Evolutionary conservation across 148 eudicot species (phyloP), one percentile per base, ranked within the genome.

Genomic region (Silene latifolia): DNA sequence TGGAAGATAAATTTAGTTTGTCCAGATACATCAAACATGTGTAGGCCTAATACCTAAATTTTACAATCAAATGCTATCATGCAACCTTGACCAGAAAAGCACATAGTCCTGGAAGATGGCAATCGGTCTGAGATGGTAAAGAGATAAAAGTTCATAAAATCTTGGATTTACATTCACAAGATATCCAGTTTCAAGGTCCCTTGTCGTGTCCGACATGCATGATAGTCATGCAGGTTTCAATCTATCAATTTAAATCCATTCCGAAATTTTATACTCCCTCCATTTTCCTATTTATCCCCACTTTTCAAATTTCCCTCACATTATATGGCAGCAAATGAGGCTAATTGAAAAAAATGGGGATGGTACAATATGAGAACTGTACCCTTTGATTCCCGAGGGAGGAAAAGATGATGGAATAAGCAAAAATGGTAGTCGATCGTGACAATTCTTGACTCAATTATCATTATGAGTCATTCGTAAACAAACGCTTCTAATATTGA

Each of bases 21-120:
- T 21, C 46, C 61, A 67, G 21, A 32, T 61, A 53, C 29, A 21
- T 53, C 56, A 63, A 29, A 46, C 42, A 11, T 18, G 72, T 17
- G 56, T 44, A 65, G 59, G 67, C 25, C 79, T 19, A 51, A 24
- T 71, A 63, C 54, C 35, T 64, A 53, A 11, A 69, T 39, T 24
- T 32, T 42, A 54, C 67, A 67, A 65, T 63, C 75, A 65, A 46
- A 71, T 56, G 63, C 63, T 32, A 67, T 32, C 71, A 63, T 56
- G 62, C 59, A 25, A 24, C 48, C 25, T 53, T 65, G 71, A 21
- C 29, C 15, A 64, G 32, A 42, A 74, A 48, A 64, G 18, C 42
- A 4, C 24, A 47, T 24, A n/a, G 7, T 65, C 20, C 7, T 63
- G 24, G 69, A 58, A 44, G 32, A 44, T 59, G 63, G 65, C 63